phyloP scores from a whole-genome alignment of 2,329 filamentous ascomycete genomes.

The Xylariomycetidae sp. region DNA sequence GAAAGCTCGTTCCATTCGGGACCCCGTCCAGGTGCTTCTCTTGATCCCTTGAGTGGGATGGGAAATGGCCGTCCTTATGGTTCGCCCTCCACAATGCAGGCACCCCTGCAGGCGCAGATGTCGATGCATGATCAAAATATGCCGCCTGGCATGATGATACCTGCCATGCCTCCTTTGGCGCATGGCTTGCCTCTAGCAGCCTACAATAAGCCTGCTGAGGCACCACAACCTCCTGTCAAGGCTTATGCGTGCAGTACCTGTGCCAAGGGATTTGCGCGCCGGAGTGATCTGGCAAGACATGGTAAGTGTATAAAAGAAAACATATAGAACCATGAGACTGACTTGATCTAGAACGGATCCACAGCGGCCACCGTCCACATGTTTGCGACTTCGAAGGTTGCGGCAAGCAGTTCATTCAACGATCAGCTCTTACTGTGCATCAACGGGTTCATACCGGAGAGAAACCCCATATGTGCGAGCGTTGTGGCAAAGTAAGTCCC shows the following conservation, averaged over 20 bases:
- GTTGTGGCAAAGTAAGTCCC: conserved; percentile 79
- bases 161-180: conserved; percentile 33
- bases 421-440: conserved; percentile 92
- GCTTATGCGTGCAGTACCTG: conserved; percentile 88
- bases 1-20: conserved; percentile 55
- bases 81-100: conserved; percentile 49
- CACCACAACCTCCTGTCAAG: conserved; percentile 44
- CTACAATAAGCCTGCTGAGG: conserved; percentile 34
- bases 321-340: conserved; percentile 14
- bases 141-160: conserved; percentile 35
- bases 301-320: conserved; percentile 53
- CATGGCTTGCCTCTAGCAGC: conserved; percentile 31
- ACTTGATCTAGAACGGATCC: conserved; percentile 73
- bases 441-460: conserved; percentile 94
- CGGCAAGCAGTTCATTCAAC: conserved; percentile 95
- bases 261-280: conserved; percentile 83
- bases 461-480: conserved; percentile 97
- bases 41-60: conserved; percentile 35
- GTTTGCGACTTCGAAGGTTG: conserved; percentile 86
- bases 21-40: conserved; percentile 24
- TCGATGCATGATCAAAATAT: conserved; percentile 34
- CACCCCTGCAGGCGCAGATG: conserved; percentile 43
- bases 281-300: conserved; percentile 91
- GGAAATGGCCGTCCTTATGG: conserved; percentile 42
- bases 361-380: conserved; percentile 85